Evolutionary conservation across 139 green algal species (phyloP).

Genomic region (Coelastrella sp.): DNA sequence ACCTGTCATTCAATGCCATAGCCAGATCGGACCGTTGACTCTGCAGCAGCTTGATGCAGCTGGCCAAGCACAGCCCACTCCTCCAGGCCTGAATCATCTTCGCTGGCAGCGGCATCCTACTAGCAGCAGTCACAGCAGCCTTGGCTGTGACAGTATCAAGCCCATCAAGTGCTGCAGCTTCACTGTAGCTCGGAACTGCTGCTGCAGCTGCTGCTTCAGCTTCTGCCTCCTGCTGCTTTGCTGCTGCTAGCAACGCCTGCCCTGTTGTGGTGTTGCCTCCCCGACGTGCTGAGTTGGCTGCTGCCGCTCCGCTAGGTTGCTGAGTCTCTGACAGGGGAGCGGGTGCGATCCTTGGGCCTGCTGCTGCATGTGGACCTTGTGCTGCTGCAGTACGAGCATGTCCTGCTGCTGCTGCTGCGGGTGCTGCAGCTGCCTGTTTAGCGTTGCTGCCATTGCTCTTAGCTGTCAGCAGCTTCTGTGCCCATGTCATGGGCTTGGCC

Average conservation of each 20-base stretch:
- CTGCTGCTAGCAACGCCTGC: slow-evolving; percentile 29
- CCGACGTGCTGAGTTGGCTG: background rate
- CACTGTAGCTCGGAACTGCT: slow-evolving; percentile 3
- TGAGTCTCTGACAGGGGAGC: slow-evolving; percentile 22
- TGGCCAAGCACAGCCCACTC: background rate
- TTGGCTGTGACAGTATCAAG: slow-evolving; percentile 22
- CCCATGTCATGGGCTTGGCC: slow-evolving; percentile 42
- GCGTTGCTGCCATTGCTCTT: background rate
- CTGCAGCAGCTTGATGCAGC: slow-evolving; percentile 45
- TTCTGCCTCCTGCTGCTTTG: slow-evolving; percentile 32
- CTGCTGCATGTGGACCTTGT: background rate
- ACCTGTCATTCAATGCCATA: slow-evolving; percentile 35
- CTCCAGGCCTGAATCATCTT: slow-evolving; percentile 44
- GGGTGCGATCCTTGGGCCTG: slow-evolving; percentile 18
- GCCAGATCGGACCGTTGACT: slow-evolving; percentile 33
- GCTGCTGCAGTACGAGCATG: background rate
- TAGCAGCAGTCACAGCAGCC: slow-evolving; percentile 32
- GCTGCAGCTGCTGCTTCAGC: slow-evolving; percentile 30
- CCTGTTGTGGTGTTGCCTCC: background rate
- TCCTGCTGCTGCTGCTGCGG: slow-evolving; percentile 34
- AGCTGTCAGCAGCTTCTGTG: slow-evolving; percentile 28
- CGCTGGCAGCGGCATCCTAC: slow-evolving; percentile 32
- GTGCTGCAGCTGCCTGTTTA: background rate
- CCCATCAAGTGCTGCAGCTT: slow-evolving; percentile 17
- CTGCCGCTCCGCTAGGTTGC: background rate